phyloP scores from a whole-genome alignment of 2,329 filamentous ascomycete species.

The Graphiopsis chlorocephala region DNA sequence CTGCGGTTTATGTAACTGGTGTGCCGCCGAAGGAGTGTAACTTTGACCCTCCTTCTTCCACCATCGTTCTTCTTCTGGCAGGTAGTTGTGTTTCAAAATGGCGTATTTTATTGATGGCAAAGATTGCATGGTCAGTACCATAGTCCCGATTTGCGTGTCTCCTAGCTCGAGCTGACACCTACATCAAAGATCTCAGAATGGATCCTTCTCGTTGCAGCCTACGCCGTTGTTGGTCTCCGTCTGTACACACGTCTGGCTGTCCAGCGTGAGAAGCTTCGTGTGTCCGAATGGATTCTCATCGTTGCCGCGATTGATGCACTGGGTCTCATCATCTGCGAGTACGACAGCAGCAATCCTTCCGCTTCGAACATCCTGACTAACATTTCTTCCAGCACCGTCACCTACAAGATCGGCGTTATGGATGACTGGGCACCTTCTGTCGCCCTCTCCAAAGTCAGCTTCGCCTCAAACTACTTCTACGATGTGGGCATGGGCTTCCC shows the following conservation, averaged over 20 bases:
- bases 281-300: conserved; percentile 33
- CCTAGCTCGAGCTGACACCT: conserved; percentile 34
- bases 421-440: conserved; percentile 34
- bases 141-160: conserved; percentile 7
- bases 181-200: conserved; percentile 49
- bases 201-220: conserved; percentile 67
- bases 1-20: neutral
- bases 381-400: conserved; percentile 27
- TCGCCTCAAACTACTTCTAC: conserved; percentile 40
- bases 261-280: conserved; percentile 31
- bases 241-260: conserved; percentile 36
- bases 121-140: conserved; percentile 17
- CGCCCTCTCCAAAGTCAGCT: conserved; percentile 36
- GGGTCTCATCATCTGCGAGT: conserved; percentile 36
- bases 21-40: neutral
- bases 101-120: conserved; percentile 16
- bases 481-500: conserved; percentile 39
- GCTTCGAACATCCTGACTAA: neutral
- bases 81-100: conserved; percentile 7
- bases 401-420: conserved; percentile 34
- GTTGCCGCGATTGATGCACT: conserved; percentile 33
- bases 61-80: neutral
- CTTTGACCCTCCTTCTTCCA: neutral
- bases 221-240: conserved; percentile 57
- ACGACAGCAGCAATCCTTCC: neutral